Evolutionary conservation across 768 basidiomycete genomes (phyloP), one percentile per base, ranked within the genome.

Genomic region (Tremella fuciformis): DNA sequence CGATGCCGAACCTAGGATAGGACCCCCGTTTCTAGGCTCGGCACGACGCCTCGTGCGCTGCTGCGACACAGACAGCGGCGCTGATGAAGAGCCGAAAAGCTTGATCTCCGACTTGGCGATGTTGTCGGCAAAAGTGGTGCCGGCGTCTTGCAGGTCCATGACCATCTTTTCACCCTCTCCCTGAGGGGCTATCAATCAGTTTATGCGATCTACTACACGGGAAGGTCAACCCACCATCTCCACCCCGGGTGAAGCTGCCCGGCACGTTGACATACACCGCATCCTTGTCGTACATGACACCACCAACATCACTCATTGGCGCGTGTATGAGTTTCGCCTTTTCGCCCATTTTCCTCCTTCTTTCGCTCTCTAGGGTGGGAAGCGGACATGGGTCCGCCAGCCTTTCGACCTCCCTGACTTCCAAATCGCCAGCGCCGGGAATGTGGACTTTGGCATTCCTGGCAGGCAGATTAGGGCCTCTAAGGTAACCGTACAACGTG

Each of bases 121-220:
- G 8, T 81, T 83, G 65, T 92, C 91, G 59, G 86, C 92, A 25
- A 99, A 85, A 0, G 93, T 97, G 1, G 80, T 77, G 25, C 80
- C 79, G 18, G 86, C 88, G 62, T 92, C 96, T 76, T 99, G 96
- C 13, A 99, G 81, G 74, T 90, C 88, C 82, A 97, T 88, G 13
- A 99, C 91, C 96, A 99, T 98, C 74, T 86, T 83, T 73, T 97
- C 94, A 15, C 96, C 96, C 77, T 96, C 94, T 8, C 93, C 94
- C 70, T 88, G 88, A 3, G 82, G 82, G 48, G 83, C 89, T 91
- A 63, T 21, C 26, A 7, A 24, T 64, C 51, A 60, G 47, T 54
- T n/a, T n/a, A 13, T 4, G 8, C 11, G 3, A 15, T 55, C 8
- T 24, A 40, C 1, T 18, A 37, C 13, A 3, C 19, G 46, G 56